Evolutionary conservation across 1,284 basidiomycete genomes (phyloP), one percentile per base, ranked within the genome.

Genomic region (Ceratobasidium sp.): DNA sequence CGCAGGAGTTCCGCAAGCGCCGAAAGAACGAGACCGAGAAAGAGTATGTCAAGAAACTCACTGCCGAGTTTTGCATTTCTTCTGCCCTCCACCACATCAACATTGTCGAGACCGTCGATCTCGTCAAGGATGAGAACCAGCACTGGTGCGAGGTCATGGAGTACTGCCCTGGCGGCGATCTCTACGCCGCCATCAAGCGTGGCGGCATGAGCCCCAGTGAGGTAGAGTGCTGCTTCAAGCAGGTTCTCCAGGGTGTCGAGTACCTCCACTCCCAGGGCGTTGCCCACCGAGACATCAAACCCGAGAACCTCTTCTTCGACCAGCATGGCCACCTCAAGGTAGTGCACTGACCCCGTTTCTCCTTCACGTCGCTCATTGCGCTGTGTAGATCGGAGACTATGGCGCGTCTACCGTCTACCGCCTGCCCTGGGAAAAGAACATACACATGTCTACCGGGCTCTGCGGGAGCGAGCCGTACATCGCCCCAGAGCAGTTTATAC

Each of bases 61-160:
- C 97, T 1, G 96, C 97, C 27, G 97, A 99, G 82, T 99, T 99
- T 83, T 99, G 97, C 84, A 99, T 99, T 77, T 97, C 95, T 41
- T 98, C 96, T 41, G 98, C 98, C 0, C 84, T 99, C 54, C 96
- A 98, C 81, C 97, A 98, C 81, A 86, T 90, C 81, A 99, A 99
- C 83, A 89, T 99, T 79, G 96, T 99, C 80, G 97, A 99, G 85
- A 99, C 97, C 1, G 98, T 99, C 76, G 97, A 99, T 83, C 89
- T 99, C 77, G 93, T 99, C 31, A 97, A 99, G 81, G 97, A 99
- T 83, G 97, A 99, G 83, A 90, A 87, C 78, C 91, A 94, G 77
- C 92, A 96, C 80, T 99, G 97, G 97, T 99, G 97, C 81, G 97
- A 99, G 83, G 97, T 99, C 76, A 98, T 99, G 98, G 98, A 99